These are phyloP conservation scores for Talaromyces sp. DNA, from an alignment of 2,329 filamentous ascomycete species.

Conservation along the genomic window DNA sequence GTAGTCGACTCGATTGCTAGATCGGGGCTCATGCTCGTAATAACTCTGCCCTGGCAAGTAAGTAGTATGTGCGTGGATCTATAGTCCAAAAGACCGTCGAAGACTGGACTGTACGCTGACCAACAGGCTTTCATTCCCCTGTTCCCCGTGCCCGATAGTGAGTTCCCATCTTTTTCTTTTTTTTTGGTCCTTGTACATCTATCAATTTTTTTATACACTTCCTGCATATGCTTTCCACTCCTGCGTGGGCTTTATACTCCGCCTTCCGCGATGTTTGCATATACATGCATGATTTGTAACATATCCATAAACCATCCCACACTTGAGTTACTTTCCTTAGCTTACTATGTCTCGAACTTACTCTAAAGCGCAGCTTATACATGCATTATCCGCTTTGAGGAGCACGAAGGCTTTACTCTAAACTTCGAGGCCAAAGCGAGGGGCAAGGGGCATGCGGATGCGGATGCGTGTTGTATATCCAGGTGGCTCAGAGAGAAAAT, in stretches of 20 bases:
- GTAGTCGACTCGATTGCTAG: slow-evolving; percentile 13
- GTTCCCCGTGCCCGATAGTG: slow-evolving; percentile 14
- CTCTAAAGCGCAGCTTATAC: background rate
- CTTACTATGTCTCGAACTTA: background rate
- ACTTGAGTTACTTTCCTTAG: background rate
- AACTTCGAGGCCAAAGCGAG: slow-evolving; percentile 23
- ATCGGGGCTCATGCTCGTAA: slow-evolving; percentile 24
- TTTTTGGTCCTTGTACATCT: slow-evolving; percentile 18
- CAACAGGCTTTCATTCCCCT: slow-evolving; percentile 16
- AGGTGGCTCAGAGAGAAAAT: background rate
- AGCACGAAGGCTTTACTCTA: slow-evolving; percentile 22
- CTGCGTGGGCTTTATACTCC: slow-evolving; percentile 16
- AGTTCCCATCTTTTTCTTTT: background rate
- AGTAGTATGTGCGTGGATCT: slow-evolving; percentile 31
- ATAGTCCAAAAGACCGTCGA: background rate
- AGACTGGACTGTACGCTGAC: background rate
- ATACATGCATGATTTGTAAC: slow-evolving; percentile 13
- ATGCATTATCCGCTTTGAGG: slow-evolving; percentile 18
- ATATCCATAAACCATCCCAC: slow-evolving; percentile 3
- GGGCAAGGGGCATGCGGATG: slow-evolving; percentile 21
- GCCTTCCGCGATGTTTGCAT: slow-evolving; percentile 6
- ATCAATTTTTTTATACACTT: slow-evolving; percentile 20
- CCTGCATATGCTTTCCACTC: slow-evolving; percentile 19
- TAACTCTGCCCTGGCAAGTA: background rate
- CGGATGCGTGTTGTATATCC: slow-evolving; percentile 17